A percentile compares a stretch with the other conserved stretches of the same genome.
Evolutionary conservation across 371 early-diverging fungal genomes (phyloP).

Genomic region (Nematocida displodere): DNA sequence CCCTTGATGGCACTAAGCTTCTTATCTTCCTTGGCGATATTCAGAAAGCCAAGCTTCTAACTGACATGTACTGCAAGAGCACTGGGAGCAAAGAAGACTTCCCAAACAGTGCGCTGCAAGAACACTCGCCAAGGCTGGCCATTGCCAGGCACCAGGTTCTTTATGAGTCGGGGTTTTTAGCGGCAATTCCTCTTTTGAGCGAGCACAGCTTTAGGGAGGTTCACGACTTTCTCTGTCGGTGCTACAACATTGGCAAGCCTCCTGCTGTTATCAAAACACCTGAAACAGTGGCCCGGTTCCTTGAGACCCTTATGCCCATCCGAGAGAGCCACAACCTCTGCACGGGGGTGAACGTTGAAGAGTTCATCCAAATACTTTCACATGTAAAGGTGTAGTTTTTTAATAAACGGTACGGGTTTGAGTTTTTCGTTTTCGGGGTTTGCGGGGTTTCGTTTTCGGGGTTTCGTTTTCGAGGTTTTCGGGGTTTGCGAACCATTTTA

Average conservation of each 20-base stretch:
- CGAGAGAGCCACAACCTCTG: conserved; percentile 27
- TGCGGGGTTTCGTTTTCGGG: no score
- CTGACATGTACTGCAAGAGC: conserved; percentile 15
- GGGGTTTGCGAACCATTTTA: no score
- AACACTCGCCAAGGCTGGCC: conserved; percentile 3
- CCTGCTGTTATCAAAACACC: background rate
- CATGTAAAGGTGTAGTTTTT: conserved; percentile 10
- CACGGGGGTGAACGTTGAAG: conserved; percentile 14
- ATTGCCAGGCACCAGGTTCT: conserved; percentile 34
- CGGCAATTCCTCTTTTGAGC: background rate
- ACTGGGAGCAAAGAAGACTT: background rate
- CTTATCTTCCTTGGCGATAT: conserved; percentile 40
- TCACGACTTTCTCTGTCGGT: conserved; percentile 3
- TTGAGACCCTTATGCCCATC: background rate
- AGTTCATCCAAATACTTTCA: conserved; percentile 2
- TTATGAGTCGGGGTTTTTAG: conserved; percentile 32
- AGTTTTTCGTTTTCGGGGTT: no score
- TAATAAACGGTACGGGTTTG: no score
- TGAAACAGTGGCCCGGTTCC: background rate
- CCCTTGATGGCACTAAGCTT: conserved; percentile 13
- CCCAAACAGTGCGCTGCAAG: background rate
- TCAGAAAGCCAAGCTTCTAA: conserved; percentile 16
- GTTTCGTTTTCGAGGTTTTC: no score
- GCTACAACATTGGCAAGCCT: conserved; percentile 12
- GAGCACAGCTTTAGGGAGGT: background rate